These are phyloP conservation scores for Glaciozyma martinii DNA, from an alignment of 768 basidiomycete genomes.

Conservation along the genomic window DNA sequence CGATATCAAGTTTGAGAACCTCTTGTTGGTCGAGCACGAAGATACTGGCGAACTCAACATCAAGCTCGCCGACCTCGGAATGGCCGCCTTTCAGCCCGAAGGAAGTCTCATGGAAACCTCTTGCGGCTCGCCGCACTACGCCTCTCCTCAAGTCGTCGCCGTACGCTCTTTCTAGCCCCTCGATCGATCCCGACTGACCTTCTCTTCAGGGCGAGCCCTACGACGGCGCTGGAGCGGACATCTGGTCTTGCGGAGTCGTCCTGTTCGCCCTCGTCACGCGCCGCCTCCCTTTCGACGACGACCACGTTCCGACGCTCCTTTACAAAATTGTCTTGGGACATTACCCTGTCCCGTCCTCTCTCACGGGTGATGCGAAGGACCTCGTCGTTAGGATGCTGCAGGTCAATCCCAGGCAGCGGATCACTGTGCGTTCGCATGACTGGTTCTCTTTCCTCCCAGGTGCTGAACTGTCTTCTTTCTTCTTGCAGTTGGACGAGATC, in stretches of 20 bases:
- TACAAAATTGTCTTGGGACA: constrained; percentile 77
- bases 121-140: constrained; percentile 94
- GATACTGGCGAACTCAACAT: constrained; percentile 45
- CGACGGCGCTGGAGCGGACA: constrained; percentile 79
- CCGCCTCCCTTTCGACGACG: constrained; percentile 87
- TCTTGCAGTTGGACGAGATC: no score
- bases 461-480: no score
- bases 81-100: constrained; percentile 89
- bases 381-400: constrained; percentile 78
- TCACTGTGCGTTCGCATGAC: constrained; percentile 51
- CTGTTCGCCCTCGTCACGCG: constrained; percentile 82
- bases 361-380: constrained; percentile 76
- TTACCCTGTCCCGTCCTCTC: constrained; percentile 69
- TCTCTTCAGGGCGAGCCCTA: constrained; percentile 58
- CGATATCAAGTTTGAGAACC: constrained; percentile 95
- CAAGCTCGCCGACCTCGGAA: constrained; percentile 97
- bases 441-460: no score
- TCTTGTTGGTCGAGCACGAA: constrained; percentile 59
- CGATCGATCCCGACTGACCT: not conserved
- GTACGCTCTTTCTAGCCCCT: constrained; percentile 28
- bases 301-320: constrained; percentile 57
- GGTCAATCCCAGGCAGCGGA: constrained; percentile 67
- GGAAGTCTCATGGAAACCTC: constrained; percentile 80
- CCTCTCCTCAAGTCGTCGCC: constrained; percentile 89
- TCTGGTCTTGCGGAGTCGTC: constrained; percentile 96